A percentile compares a stretch with the other conserved stretches of the same genome.
These are phyloP conservation scores for Grifola frondosa DNA, from an alignment of 1,284 basidiomycete species.

Conservation along the genomic window DNA sequence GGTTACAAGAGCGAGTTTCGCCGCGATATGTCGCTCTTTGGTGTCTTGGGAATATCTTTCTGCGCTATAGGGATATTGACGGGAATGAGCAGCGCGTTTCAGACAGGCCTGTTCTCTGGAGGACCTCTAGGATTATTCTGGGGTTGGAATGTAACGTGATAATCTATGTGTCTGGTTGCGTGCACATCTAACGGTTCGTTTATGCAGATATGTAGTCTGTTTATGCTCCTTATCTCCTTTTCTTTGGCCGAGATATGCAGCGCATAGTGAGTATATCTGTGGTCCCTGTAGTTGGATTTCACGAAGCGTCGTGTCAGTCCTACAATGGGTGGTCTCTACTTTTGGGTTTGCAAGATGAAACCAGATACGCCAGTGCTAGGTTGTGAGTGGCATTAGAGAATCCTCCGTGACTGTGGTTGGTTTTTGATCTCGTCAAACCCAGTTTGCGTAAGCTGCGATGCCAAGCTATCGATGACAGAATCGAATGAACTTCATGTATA, in stretches of 20 bases:
- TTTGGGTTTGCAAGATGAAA: slow-evolving; percentile 67
- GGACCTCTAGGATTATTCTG: slow-evolving; percentile 60
- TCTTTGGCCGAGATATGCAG: slow-evolving; percentile 62
- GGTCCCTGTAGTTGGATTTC: not conserved
- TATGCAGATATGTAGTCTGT: slow-evolving; percentile 52
- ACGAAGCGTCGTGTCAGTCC: slow-evolving; percentile 34
- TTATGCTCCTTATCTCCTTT: slow-evolving; percentile 59
- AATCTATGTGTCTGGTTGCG: not conserved
- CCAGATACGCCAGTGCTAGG: slow-evolving; percentile 53
- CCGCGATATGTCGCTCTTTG: slow-evolving; percentile 59
- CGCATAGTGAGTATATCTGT: slow-evolving; percentile 44
- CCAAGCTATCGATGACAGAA: too few species aligned
- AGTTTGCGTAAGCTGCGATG: slow-evolving; percentile 29
- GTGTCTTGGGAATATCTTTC: slow-evolving; percentile 61
- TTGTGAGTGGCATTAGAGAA: slow-evolving; percentile 39
- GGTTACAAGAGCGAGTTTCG: slow-evolving; percentile 56
- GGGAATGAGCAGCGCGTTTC: slow-evolving; percentile 56
- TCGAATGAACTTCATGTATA: slow-evolving; percentile 16
- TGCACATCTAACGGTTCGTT: not conserved
- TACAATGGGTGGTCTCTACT: slow-evolving; percentile 59
- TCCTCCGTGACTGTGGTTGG: too few species aligned
- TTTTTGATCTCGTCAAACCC: not conserved
- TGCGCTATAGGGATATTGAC: slow-evolving; percentile 61
- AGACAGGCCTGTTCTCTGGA: slow-evolving; percentile 58
- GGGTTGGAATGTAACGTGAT: slow-evolving; percentile 56